Base-by-base conservation (phyloP, 768 basidiomycete genomes). In the Russula dissimulans region DNA sequence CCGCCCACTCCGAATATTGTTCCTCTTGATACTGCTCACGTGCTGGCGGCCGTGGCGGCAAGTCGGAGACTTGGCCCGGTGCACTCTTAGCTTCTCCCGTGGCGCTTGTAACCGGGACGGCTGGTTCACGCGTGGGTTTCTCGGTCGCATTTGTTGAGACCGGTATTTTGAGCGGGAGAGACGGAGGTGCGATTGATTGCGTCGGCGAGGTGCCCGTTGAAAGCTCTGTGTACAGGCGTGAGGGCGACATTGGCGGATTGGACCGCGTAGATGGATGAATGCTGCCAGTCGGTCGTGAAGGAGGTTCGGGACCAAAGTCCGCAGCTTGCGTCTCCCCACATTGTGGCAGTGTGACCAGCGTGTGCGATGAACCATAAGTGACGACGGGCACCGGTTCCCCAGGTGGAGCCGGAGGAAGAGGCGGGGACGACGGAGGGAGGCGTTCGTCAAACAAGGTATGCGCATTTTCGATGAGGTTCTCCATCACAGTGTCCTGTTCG, bases 391-490 rank as follows among this genome's bases (percentile, higher is more conserved):
- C 72, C 1, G 82, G 77, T 69, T 89, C 87, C 22, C 84, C 85
- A 14, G 78, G 68, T 18, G 89, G 87, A 4, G 86, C 85, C 3
- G 86, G 85, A 4, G 90, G 85, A 49, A 90, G 75, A 14, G 89
- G 87, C 5, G 87, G 85, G 5, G 87, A 86, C 57, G 74, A 73
- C 43, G 47, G 54, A 39, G 54, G 56, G 56, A 68, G 67, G 50
- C 70, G 69, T 12, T 86, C 81, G 56, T 87, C 85, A 68, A 89
- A 92, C 15, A 95, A 76, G 15, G 82, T 71, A 57, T 79, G 76
- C 0, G 83, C 79, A 69, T 89, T 78, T 26, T 75, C 79, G 65
- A 97, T 92, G 34, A 97, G 73, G 69, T 94, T 91, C 69, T 94
- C 93, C 81, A 94, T 87, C 15, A 94, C 73, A 0, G 80, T 78